phyloP scores from a whole-genome alignment of 2,329 filamentous ascomycete genomes.

The Xylaria sp. region DNA sequence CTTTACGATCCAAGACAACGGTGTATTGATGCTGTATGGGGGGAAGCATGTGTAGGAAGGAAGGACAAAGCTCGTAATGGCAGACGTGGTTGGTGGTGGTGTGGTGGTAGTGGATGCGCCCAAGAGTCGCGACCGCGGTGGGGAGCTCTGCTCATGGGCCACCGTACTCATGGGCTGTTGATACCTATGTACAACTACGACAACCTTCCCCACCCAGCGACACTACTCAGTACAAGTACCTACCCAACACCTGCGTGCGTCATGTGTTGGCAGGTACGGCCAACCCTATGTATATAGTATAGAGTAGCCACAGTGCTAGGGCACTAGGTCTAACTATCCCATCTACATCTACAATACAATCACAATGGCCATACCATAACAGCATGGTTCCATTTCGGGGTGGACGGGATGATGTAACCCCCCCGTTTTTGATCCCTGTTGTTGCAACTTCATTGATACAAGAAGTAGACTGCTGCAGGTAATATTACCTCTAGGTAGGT shows the following conservation, averaged over 20 bases:
- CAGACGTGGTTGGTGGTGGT: not conserved
- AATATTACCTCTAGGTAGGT: not conserved
- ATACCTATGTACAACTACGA: not conserved
- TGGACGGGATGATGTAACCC: not conserved
- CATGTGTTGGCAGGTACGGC: too few species aligned
- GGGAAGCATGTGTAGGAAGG: not conserved
- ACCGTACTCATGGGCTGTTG: conserved; percentile 10
- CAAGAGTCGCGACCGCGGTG: not conserved
- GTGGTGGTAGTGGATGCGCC: not conserved
- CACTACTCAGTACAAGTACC: not conserved
- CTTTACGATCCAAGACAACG: not conserved
- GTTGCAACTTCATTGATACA: not conserved
- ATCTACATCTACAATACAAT: too few species aligned
- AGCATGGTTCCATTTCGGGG: not conserved
- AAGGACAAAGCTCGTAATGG: not conserved
- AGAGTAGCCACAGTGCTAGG: too few species aligned
- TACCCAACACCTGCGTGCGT: too few species aligned
- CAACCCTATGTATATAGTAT: too few species aligned
- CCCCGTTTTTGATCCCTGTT: not conserved
- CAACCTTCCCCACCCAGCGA: too few species aligned
- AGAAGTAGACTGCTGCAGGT: not conserved
- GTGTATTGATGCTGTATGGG: not conserved
- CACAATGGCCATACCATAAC: too few species aligned
- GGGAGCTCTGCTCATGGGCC: too few species aligned
- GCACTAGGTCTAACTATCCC: too few species aligned